Base-by-base conservation (phyloP, 2,329 filamentous ascomycete species). In the Aureobasidium sp. region DNA sequence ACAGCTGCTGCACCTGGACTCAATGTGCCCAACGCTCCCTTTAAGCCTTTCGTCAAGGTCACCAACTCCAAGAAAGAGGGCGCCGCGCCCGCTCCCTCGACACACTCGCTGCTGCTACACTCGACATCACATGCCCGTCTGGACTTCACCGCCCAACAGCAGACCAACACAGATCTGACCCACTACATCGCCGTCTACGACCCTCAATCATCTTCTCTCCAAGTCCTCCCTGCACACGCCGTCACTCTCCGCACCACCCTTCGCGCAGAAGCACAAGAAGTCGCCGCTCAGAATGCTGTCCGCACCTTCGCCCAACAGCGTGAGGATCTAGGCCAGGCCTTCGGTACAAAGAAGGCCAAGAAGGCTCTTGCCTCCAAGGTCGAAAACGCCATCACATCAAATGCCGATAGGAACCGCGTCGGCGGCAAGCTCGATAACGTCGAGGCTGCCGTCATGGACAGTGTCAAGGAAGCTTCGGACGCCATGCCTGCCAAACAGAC, bases 321-420 rank as follows among this genome's bases (percentile, higher is more conserved):
- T 67, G 87, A 85, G 68, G 84, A 87, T 2, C 84, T 95, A 13
- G 89, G 88, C 44, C 82, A 89, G 68, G 85, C 87, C 36, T 95
- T 95, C 70, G 90, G 90, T 72, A 93, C 89, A 29, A 91, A 90
- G 78, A 93, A 92, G 76, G 88, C 90, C 26, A 88, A 87, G 79
- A 93, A 92, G 76, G 87, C 85, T 1, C 85, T 94, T 67, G 80
- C 82, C 32, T 83, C 86, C 62, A 80, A 83, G 66, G 85, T 85
- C 2, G 81, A 89, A 68, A 91, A 92, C 70, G 87, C 88, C 20
- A 90, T 93, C 67, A 76, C 70, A 39, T 64, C 67, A 34, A 63
- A 60, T 44, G 68, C 72, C 73, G 69, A 75, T 70, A 73, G 78
- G n/a, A 75, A 76, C 39, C 75, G 79, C 29, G 75, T 76, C 37